These are phyloP conservation scores for Paramyrothecium roridum DNA, from an alignment of 2,329 filamentous ascomycete genomes.

Conservation along the genomic window DNA sequence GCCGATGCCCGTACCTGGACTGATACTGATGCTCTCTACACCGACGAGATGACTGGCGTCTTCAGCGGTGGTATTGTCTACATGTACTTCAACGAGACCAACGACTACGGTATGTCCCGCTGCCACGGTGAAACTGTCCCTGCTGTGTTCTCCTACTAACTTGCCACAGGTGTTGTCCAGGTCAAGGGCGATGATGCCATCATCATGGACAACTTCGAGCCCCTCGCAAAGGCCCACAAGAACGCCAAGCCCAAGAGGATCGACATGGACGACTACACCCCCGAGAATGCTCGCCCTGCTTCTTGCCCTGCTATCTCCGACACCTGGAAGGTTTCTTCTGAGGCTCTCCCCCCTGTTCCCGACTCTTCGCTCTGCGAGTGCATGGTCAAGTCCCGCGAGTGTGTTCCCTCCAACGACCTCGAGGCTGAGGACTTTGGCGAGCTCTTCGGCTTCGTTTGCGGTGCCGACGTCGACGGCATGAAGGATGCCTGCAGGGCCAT, in stretches of 20 bases:
- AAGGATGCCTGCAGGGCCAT: constrained; percentile 62
- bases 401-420: constrained; percentile 60
- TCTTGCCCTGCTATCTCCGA: constrained; percentile 65
- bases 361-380: constrained; percentile 79
- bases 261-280: constrained; percentile 64
- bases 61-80: constrained; percentile 98
- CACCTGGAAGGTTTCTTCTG: constrained; percentile 62
- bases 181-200: constrained; percentile 55
- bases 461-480: constrained; percentile 35
- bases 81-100: constrained; percentile 93
- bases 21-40: constrained; percentile 81
- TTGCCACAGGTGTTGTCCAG: constrained; percentile 58
- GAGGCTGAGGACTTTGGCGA: constrained; percentile 56
- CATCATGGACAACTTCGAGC: constrained; percentile 71
- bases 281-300: constrained; percentile 63
- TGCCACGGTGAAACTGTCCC: constrained; percentile 5
- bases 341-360: constrained; percentile 72
- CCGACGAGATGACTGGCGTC: constrained; percentile 74
- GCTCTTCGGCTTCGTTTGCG: constrained; percentile 76
- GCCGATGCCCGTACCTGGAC: constrained; percentile 72
- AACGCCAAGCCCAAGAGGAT: constrained; percentile 65
- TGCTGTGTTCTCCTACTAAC: not conserved
- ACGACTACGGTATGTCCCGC: constrained; percentile 69
- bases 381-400: constrained; percentile 74
- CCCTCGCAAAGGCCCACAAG: constrained; percentile 67